These are phyloP conservation scores for Gymnopus androsaceus DNA, from an alignment of 1,284 basidiomycete species.

Conservation along the genomic window DNA sequence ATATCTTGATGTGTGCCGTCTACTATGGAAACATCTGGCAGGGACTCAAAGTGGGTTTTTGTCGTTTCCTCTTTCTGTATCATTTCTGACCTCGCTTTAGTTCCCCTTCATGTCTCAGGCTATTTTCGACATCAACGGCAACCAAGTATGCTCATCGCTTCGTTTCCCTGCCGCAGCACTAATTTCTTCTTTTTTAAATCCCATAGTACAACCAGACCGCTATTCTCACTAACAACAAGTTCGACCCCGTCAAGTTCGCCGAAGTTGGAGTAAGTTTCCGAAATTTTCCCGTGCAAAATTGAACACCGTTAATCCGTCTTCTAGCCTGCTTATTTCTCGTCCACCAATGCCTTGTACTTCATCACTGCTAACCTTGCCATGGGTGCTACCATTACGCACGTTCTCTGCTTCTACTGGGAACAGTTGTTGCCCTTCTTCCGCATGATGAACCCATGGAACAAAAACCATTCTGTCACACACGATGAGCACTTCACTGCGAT, in stretches of 20 bases:
- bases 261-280: slow-evolving; percentile 16
- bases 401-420: slow-evolving; percentile 17
- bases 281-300: neutral
- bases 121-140: slow-evolving; percentile 10
- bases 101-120: slow-evolving; percentile 21
- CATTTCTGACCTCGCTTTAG: neutral
- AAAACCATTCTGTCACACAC: slow-evolving; percentile 16
- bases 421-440: slow-evolving; percentile 10
- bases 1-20: slow-evolving; percentile 19
- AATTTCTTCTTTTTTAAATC: too few species aligned
- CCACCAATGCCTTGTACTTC: slow-evolving; percentile 18
- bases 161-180: too few species aligned
- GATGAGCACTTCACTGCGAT: slow-evolving; percentile 21
- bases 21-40: slow-evolving; percentile 23
- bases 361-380: slow-evolving; percentile 11
- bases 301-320: neutral
- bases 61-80: neutral
- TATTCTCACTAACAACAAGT: slow-evolving; percentile 19
- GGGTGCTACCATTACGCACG: slow-evolving; percentile 21
- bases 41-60: slow-evolving; percentile 9
- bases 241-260: slow-evolving; percentile 19
- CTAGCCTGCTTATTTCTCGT: slow-evolving; percentile 20
- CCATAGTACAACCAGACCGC: slow-evolving; percentile 13
- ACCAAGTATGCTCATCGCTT: neutral
- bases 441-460: slow-evolving; percentile 21